Conservation (phyloP, 768 basidiomycete genomes). For the Leccinum pellstonianum region DNA sequence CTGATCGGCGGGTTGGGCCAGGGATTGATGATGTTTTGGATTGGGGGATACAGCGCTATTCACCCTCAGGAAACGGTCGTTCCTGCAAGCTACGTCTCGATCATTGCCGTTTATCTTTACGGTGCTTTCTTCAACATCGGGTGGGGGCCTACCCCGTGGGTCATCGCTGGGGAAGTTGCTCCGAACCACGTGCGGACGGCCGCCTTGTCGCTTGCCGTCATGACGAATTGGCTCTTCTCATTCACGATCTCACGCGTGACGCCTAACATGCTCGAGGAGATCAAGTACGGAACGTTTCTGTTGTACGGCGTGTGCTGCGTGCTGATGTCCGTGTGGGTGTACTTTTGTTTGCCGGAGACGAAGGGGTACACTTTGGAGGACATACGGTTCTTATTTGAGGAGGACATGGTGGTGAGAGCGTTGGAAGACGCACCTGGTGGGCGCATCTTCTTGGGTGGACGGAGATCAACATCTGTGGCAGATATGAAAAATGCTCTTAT, state of each 20-base stretch:
- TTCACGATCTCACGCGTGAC: slow-evolving; percentile 39
- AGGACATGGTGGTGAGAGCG: slow-evolving; percentile 32
- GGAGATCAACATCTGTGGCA: slow-evolving; percentile 29
- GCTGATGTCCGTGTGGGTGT: slow-evolving; percentile 36
- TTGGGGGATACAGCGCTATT: slow-evolving; percentile 34
- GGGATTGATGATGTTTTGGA: slow-evolving; percentile 39
- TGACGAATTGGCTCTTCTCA: slow-evolving; percentile 37
- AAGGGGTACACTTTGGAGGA: slow-evolving; percentile 40
- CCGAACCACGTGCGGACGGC: slow-evolving; percentile 40
- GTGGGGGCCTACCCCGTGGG: slow-evolving; percentile 32
- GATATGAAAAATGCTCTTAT: neutral
- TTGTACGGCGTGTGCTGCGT: slow-evolving; percentile 34
- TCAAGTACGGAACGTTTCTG: slow-evolving; percentile 34
- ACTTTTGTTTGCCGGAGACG: slow-evolving; percentile 42
- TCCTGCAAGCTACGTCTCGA: slow-evolving; percentile 38
- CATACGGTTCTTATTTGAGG: slow-evolving; percentile 38
- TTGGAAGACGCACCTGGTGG: slow-evolving; percentile 37
- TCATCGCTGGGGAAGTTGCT: slow-evolving; percentile 36
- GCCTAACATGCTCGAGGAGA: slow-evolving; percentile 35
- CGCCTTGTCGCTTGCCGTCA: slow-evolving; percentile 34
- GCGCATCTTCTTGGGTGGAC: slow-evolving; percentile 26
- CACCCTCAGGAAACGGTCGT: slow-evolving; percentile 31
- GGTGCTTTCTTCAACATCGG: slow-evolving; percentile 38
- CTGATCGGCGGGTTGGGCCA: slow-evolving; percentile 51
- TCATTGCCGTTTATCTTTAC: slow-evolving; percentile 39